Evolutionary conservation across 2,329 filamentous ascomycete species (phyloP).

Genomic region (Salinomyces thailandicus): DNA sequence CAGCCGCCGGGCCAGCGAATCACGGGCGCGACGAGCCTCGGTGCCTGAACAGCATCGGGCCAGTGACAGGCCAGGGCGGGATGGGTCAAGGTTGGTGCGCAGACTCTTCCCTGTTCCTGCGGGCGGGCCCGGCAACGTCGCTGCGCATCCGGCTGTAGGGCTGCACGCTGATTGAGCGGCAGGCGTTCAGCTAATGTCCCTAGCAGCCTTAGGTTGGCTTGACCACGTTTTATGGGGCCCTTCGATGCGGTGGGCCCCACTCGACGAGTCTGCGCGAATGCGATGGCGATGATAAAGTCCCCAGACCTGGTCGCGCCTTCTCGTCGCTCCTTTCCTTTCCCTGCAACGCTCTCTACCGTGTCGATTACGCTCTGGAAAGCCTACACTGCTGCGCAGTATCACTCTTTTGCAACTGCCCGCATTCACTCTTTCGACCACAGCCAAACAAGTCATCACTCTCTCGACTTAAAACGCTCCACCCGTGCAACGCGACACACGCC

Average conservation of each 20-base stretch:
- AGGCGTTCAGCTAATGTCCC: constrained; percentile 1
- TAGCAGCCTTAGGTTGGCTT: constrained; percentile 5
- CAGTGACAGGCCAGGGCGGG: constrained; percentile 1
- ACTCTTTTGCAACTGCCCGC: constrained; percentile 19
- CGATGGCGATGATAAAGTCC: constrained; percentile 5
- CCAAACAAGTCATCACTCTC: constrained; percentile 16
- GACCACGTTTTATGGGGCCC: constrained; percentile 6
- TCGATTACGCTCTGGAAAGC: constrained; percentile 21
- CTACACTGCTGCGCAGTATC: constrained; percentile 26
- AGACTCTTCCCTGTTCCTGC: constrained; percentile 7
- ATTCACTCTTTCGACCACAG: constrained; percentile 16
- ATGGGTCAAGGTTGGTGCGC: constrained; percentile 2
- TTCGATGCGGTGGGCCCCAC: background rate
- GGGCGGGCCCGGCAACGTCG: constrained; percentile 1
- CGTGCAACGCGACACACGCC: constrained; percentile 1
- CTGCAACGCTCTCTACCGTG: constrained; percentile 18
- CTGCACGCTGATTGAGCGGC: constrained; percentile 13
- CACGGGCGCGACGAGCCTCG: constrained; percentile 2
- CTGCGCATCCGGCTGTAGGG: constrained; percentile 10
- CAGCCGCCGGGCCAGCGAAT: constrained; percentile 15
- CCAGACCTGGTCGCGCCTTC: constrained; percentile 11
- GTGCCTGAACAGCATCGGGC: constrained; percentile 8
- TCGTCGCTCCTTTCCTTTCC: constrained; percentile 8
- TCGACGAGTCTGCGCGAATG: background rate
- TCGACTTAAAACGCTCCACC: constrained; percentile 7